Base-by-base conservation (phyloP, 129 eudicot genomes). In the Calendula officinalis region DNA sequence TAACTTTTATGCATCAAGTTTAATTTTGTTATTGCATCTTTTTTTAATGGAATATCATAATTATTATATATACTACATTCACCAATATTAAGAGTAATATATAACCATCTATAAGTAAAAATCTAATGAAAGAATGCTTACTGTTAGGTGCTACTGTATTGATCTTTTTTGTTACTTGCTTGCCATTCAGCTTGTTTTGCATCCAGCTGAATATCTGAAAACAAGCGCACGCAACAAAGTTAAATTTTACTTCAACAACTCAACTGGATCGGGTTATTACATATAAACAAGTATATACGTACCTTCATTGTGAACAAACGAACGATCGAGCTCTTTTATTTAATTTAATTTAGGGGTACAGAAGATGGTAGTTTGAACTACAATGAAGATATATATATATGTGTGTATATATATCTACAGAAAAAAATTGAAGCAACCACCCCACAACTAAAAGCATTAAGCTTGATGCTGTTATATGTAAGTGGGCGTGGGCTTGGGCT, bases 191-290 rank as follows among this genome's bases (percentile, higher is more conserved):
- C 76, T 81, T 87, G 77, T 62, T 87, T 55, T 82, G 87, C 77
- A 83, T 71, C 95, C 95, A 87, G 60, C 81, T 70, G 67, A 87
- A 83, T 63, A 87, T 78, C 95, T 87, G 70, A 63, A 74, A 41
- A 50, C 56, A 40, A 44, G 47, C 9, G 15, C 43, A 56, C 9
- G 15, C 35, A 54, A 37, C 41, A 12, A 52, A 32, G 34, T 40
- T 7, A 47, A 33, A 48, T 41, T 4, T 68, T 55, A 65, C 42
- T 15, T 51, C n/a, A 22, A 62, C 15, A 53, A 6, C 43, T 60
- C 15, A 9, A 0, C 30, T 1, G 1, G 30, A 22, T 22, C 30
- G 30, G 30, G 30, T 22, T 22, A 22, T 22, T 0, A 22, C 2
- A 22, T 22, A 22, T 22, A 22, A 22, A 22, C 30, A 22, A 22